Evolutionary conservation across 1,284 basidiomycete species (phyloP).

Genomic region (Flammula alnicola): DNA sequence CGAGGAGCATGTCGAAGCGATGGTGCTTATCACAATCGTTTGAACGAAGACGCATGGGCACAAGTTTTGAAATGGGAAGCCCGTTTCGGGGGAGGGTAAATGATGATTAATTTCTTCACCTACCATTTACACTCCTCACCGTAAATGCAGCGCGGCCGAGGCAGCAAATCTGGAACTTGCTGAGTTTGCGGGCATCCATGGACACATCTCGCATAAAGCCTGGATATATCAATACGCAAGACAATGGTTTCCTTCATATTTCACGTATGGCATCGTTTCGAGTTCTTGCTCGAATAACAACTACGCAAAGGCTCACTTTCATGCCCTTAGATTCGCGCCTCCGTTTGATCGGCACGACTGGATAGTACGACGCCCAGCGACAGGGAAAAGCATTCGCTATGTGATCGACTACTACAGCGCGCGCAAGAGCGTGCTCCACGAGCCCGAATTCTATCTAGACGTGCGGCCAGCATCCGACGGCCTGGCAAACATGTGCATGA

Average conservation of each 20-base stretch:
- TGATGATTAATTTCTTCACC: too few species aligned
- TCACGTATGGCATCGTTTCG: neutral
- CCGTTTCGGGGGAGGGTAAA: neutral
- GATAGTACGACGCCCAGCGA: neutral
- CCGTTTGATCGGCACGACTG: neutral
- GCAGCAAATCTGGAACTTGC: neutral
- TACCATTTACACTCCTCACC: too few species aligned
- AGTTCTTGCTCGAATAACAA: neutral
- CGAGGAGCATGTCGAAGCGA: neutral
- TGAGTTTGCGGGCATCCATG: neutral
- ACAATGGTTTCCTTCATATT: neutral
- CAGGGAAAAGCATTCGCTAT: neutral
- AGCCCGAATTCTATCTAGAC: neutral
- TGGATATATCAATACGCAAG: neutral
- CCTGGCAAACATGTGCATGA: neutral
- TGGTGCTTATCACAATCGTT: neutral
- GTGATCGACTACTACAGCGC: neutral
- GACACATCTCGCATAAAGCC: neutral
- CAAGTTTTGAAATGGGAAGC: neutral
- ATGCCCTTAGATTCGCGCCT: neutral
- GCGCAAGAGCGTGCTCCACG: neutral
- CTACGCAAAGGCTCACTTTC: neutral
- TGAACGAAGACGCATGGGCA: neutral
- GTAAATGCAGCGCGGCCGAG: neutral
- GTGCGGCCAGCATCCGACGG: neutral